phyloP scores from a whole-genome alignment of 768 basidiomycete genomes.

The Erythrobasidium yunnanense region DNA sequence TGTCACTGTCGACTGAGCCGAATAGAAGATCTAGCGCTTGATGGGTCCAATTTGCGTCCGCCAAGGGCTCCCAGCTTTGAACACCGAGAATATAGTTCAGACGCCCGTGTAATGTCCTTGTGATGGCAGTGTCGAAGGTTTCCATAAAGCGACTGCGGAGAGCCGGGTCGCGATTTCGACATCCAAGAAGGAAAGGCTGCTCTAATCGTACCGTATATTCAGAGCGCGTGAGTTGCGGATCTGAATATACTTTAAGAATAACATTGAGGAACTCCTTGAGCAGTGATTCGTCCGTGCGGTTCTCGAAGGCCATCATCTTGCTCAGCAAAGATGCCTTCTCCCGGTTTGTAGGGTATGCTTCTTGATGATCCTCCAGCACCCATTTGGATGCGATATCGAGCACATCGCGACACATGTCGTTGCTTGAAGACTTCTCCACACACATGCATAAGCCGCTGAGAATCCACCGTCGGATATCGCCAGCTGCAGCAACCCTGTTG shows the following conservation, averaged over 20 bases:
- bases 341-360: slow-evolving; percentile 74
- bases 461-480: slow-evolving; percentile 73
- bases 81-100: slow-evolving; percentile 81
- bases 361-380: slow-evolving; percentile 75
- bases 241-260: slow-evolving; percentile 87
- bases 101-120: slow-evolving; percentile 66
- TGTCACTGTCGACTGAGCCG: slow-evolving; percentile 50
- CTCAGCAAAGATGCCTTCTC: slow-evolving; percentile 83
- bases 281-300: slow-evolving; percentile 58
- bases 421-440: slow-evolving; percentile 78
- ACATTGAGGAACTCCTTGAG: slow-evolving; percentile 76
- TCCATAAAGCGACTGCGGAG: slow-evolving; percentile 79
- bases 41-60: slow-evolving; percentile 88
- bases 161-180: slow-evolving; percentile 64
- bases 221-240: slow-evolving; percentile 69
- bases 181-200: slow-evolving; percentile 82
- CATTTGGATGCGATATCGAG: slow-evolving; percentile 77
- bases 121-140: slow-evolving; percentile 75
- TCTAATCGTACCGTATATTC: slow-evolving; percentile 89
- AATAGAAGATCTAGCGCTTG: slow-evolving; percentile 80
- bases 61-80: slow-evolving; percentile 86
- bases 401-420: slow-evolving; percentile 65
- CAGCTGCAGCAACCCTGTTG: slow-evolving; percentile 63
- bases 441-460: slow-evolving; percentile 65
- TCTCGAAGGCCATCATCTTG: slow-evolving; percentile 65